Conservation (phyloP, 2,329 filamentous ascomycete genomes). For the Cordyceps sp. region DNA sequence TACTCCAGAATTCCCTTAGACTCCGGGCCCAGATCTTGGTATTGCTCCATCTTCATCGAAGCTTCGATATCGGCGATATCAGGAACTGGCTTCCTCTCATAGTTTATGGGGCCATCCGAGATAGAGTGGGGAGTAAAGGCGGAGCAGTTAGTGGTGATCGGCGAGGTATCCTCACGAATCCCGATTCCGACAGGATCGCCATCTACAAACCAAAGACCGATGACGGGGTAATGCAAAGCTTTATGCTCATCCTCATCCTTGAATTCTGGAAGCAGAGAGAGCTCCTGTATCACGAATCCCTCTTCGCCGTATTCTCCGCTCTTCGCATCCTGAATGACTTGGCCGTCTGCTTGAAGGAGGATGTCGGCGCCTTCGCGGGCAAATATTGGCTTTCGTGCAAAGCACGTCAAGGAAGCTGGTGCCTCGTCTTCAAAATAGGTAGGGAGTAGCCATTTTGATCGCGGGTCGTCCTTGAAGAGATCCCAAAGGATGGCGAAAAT, state of each 20-base stretch:
- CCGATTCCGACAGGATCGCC: conserved; percentile 1
- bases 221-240: not conserved
- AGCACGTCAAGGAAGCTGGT: not conserved
- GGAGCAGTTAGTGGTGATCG: conserved; percentile 1
- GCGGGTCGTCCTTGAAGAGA: conserved; percentile 2
- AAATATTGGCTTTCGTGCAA: conserved; percentile 3
- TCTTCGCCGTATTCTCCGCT: conserved; percentile 1
- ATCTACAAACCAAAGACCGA: conserved; percentile 2
- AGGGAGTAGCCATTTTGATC: conserved; percentile 2
- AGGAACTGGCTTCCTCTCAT: not conserved
- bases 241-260: not conserved
- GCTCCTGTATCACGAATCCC: conserved; percentile 1
- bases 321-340: not conserved
- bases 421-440: conserved; percentile 2
- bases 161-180: conserved; percentile 1
- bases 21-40: not conserved
- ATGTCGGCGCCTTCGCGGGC: conserved; percentile 1
- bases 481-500: conserved; percentile 2
- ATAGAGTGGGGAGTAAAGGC: conserved; percentile 2
- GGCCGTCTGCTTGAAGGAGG: not conserved
- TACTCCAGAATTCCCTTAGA: not conserved
- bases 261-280: conserved; percentile 1
- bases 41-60: not conserved
- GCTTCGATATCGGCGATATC: conserved; percentile 1
- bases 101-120: conserved; percentile 1